Evolutionary conservation across 345 rosid species (phyloP).

Genomic region (Salix udensis): DNA sequence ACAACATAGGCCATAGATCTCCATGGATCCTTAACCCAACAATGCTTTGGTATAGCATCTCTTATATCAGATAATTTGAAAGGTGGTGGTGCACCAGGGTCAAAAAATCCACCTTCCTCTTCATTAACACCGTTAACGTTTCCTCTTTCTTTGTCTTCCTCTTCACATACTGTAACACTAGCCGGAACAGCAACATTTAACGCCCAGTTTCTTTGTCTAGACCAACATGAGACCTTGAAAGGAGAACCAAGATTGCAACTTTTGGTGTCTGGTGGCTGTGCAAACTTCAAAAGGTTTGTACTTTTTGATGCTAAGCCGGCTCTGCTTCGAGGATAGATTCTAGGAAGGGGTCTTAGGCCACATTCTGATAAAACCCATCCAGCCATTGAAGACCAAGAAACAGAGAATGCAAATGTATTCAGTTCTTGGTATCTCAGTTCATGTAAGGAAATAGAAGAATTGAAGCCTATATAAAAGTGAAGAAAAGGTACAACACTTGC

Average conservation of each 20-base stretch:
- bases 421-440: neutral
- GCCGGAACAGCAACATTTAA: slow-evolving; percentile 57
- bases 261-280: slow-evolving; percentile 23
- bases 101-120: slow-evolving; percentile 30
- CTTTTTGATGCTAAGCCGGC: slow-evolving; percentile 26
- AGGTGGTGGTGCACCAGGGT: slow-evolving; percentile 33
- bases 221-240: slow-evolving; percentile 27
- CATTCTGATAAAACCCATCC: slow-evolving; percentile 66
- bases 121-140: slow-evolving; percentile 9
- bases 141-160: slow-evolving; percentile 20
- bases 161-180: slow-evolving; percentile 16
- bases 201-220: slow-evolving; percentile 36
- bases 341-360: slow-evolving; percentile 68
- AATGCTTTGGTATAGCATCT: slow-evolving; percentile 88
- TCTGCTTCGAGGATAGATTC: slow-evolving; percentile 40
- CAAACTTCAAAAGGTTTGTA: slow-evolving; percentile 18
- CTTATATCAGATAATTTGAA: slow-evolving; percentile 58
- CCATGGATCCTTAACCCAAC: slow-evolving; percentile 91
- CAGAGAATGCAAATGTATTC: neutral
- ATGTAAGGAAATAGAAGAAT: neutral
- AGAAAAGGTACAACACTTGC: neutral
- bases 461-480: neutral
- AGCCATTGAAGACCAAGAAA: slow-evolving; percentile 55
- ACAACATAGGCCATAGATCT: slow-evolving; percentile 75
- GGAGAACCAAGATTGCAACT: slow-evolving; percentile 21